Conservation (phyloP, 345 rosid species). For the sweet orange (Citrus sinensis) region DVS_A1.0 CM039168.1:20555001-20555500, state of each 20-base stretch:
- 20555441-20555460: conserved; percentile 22
- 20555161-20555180: conserved; percentile 33
- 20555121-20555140: conserved; percentile 43
- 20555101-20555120: conserved; percentile 85
- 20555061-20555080: conserved; percentile 90
- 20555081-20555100: conserved; percentile 98
- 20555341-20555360: conserved; percentile 18
- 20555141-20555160: conserved; percentile 35
- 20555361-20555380: conserved; percentile 32
- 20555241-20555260: conserved; percentile 22
- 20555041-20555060: conserved; percentile 93
- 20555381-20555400: conserved; percentile 22
- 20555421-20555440: conserved; percentile 35
- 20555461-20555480: conserved; percentile 27
- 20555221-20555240: conserved; percentile 20
- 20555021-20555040: conserved; percentile 74
- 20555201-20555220: conserved; percentile 31
- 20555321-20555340: conserved; percentile 14
- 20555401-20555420: conserved; percentile 31
- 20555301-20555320: conserved; percentile 21
- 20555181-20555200: conserved; percentile 30
- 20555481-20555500: conserved; percentile 31
- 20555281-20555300: conserved; percentile 26
- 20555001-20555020: conserved; percentile 82
- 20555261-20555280: conserved; percentile 29